Evolutionary conservation across 768 basidiomycete genomes (phyloP).

Genomic region (Pleurotus giganteus): DNA sequence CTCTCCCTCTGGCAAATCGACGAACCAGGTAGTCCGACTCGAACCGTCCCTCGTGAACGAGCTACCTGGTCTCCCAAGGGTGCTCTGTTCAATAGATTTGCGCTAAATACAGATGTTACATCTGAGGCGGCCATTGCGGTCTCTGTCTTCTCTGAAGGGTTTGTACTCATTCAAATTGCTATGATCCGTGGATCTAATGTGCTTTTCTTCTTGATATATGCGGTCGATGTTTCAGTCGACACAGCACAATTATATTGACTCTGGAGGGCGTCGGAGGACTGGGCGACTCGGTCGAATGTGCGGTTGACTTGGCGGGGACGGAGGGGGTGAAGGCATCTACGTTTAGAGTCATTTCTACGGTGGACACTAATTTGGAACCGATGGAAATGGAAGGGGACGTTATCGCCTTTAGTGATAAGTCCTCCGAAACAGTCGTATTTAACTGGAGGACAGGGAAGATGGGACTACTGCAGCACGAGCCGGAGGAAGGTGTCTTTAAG

Average conservation of each 20-base stretch:
- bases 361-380: constrained; percentile 43
- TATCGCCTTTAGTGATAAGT: constrained; percentile 53
- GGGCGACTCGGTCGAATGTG: too few species aligned
- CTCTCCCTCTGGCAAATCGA: constrained; percentile 52
- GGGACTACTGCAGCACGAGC: constrained; percentile 42
- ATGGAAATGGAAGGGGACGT: constrained; percentile 49
- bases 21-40: constrained; percentile 14
- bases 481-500: constrained; percentile 27
- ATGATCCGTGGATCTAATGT: neutral
- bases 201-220: constrained; percentile 16
- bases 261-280: constrained; percentile 11
- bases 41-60: neutral
- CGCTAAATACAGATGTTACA: constrained; percentile 42
- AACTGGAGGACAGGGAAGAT: constrained; percentile 51
- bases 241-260: constrained; percentile 32
- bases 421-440: constrained; percentile 46
- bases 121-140: constrained; percentile 52
- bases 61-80: constrained; percentile 53
- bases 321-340: neutral
- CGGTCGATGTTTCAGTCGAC: constrained; percentile 20
- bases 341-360: constrained; percentile 29
- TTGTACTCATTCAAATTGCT: constrained; percentile 19
- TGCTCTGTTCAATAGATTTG: constrained; percentile 50
- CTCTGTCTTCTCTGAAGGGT: constrained; percentile 47
- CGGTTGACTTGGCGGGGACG: too few species aligned